A percentile compares a stretch with the other conserved stretches of the same genome.
Conservation (phyloP, 208 protist species). For the Phytomonas sp. region DNA sequence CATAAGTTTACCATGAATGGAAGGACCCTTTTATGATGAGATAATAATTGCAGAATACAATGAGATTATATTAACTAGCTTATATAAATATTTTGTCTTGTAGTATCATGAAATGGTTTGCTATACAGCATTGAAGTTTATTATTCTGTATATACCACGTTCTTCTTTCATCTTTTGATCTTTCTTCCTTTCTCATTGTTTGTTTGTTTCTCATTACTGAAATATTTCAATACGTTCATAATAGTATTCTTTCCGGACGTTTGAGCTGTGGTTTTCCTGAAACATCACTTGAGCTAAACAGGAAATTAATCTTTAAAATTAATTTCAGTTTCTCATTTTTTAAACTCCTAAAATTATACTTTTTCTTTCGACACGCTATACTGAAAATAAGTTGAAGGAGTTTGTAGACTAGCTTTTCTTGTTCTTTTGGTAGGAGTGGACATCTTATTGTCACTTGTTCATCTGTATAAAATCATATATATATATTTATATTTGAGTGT, state of each 20-base stretch:
- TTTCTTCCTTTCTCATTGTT: not conserved
- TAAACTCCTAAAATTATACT: not conserved
- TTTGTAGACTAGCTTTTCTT: slow-evolving; percentile 6
- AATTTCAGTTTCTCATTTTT: not conserved
- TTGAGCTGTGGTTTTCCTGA: not conserved
- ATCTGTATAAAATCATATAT: slow-evolving; percentile 1
- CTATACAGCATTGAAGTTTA: not conserved
- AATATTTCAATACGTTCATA: not conserved
- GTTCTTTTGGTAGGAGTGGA: slow-evolving; percentile 2
- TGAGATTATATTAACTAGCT: not conserved
- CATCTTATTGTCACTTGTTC: slow-evolving; percentile 8
- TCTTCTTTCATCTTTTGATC: not conserved
- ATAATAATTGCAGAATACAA: not conserved
- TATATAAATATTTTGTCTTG: not conserved
- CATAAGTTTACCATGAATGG: not conserved
- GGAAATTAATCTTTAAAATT: not conserved
- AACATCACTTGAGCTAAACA: not conserved
- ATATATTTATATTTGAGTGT: slow-evolving; percentile 3
- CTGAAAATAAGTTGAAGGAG: not conserved
- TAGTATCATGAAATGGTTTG: not conserved
- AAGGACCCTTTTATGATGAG: not conserved
- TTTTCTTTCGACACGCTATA: not conserved
- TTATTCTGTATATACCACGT: not conserved
- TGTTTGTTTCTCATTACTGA: not conserved
- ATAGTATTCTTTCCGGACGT: not conserved